Evolutionary conservation across 257 asterid species (phyloP).

Genomic region (Primulina tabacum): DNA sequence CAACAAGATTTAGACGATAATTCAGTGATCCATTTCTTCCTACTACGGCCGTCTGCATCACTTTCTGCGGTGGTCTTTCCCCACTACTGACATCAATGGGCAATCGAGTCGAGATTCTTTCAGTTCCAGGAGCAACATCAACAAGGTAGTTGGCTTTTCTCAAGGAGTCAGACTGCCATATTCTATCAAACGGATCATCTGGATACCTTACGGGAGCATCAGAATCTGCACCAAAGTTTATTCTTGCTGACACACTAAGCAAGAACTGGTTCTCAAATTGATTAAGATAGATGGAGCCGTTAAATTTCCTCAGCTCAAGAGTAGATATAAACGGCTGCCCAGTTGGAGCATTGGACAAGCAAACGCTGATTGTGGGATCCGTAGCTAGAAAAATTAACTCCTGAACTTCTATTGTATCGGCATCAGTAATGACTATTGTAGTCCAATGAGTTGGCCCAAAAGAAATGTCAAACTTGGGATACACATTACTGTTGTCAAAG

Average conservation of each 20-base stretch:
- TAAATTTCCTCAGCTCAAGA: constrained; percentile 88
- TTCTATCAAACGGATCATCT: constrained; percentile 89
- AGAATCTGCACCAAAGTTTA: constrained; percentile 83
- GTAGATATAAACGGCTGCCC: constrained; percentile 95
- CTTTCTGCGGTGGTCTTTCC: constrained; percentile 85
- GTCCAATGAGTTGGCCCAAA: constrained; percentile 94
- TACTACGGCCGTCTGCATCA: constrained; percentile 98
- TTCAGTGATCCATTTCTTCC: constrained; percentile 89
- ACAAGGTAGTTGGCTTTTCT: constrained; percentile 90
- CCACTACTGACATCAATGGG: constrained; percentile 62
- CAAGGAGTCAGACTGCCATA: constrained; percentile 83
- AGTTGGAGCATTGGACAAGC: constrained; percentile 93
- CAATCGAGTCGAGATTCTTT: constrained; percentile 59
- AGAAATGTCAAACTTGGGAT: constrained; percentile 91
- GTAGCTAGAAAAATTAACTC: constrained; percentile 90
- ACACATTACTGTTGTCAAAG: constrained; percentile 69
- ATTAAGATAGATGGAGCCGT: constrained; percentile 71
- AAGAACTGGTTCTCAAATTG: constrained; percentile 65
- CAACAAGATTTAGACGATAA: constrained; percentile 84
- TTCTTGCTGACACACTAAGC: constrained; percentile 86
- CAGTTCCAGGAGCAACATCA: constrained; percentile 95
- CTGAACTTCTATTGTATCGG: constrained; percentile 60
- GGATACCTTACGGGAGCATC: constrained; percentile 90
- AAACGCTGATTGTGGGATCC: constrained; percentile 67
- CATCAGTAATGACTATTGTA: constrained; percentile 82